Percentiles rank a stretch among this genome's conserved stretches.
Evolutionary conservation across 2,329 filamentous ascomycete genomes (phyloP).

Genomic region (Sporothrix pseudoabietina): DNA sequence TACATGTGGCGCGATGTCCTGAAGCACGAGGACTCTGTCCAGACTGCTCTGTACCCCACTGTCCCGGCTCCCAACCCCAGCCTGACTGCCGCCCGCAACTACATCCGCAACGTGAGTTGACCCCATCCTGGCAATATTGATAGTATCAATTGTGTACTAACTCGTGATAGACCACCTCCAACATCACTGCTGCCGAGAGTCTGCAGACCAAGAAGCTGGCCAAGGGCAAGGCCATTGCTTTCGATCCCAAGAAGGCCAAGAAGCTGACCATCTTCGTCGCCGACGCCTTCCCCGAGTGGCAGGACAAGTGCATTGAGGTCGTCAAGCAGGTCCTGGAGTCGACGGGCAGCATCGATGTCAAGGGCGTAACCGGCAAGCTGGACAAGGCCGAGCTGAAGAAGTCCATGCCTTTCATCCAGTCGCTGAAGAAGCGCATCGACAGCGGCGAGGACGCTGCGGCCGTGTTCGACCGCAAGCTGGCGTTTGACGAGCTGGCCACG

Average conservation of each 20-base stretch:
- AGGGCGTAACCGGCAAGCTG: slow-evolving; percentile 75
- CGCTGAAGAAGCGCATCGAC: slow-evolving; percentile 79
- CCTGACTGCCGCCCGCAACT: slow-evolving; percentile 78
- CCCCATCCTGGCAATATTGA: no score
- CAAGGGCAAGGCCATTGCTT: slow-evolving; percentile 83
- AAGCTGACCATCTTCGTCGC: slow-evolving; percentile 85
- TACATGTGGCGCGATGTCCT: slow-evolving; percentile 93
- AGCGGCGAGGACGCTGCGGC: slow-evolving; percentile 64
- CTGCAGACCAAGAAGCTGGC: slow-evolving; percentile 56
- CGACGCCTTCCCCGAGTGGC: slow-evolving; percentile 82
- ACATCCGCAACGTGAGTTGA: slow-evolving; percentile 60
- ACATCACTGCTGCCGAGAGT: slow-evolving; percentile 37
- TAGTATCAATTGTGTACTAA: neutral
- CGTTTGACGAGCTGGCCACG: slow-evolving; percentile 81
- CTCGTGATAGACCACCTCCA: slow-evolving; percentile 30
- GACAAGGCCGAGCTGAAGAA: slow-evolving; percentile 92
- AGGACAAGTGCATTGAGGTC: slow-evolving; percentile 84
- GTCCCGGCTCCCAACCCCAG: slow-evolving; percentile 65
- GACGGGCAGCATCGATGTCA: slow-evolving; percentile 61
- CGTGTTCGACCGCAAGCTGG: slow-evolving; percentile 81
- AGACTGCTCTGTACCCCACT: slow-evolving; percentile 74
- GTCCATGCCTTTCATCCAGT: slow-evolving; percentile 95
- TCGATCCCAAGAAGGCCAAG: slow-evolving; percentile 91
- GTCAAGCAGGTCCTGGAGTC: slow-evolving; percentile 57
- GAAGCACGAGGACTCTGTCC: slow-evolving; percentile 72